Base-by-base conservation (phyloP, 495 filamentous ascomycete genomes). In the Penicillium bovifimosum region DNA sequence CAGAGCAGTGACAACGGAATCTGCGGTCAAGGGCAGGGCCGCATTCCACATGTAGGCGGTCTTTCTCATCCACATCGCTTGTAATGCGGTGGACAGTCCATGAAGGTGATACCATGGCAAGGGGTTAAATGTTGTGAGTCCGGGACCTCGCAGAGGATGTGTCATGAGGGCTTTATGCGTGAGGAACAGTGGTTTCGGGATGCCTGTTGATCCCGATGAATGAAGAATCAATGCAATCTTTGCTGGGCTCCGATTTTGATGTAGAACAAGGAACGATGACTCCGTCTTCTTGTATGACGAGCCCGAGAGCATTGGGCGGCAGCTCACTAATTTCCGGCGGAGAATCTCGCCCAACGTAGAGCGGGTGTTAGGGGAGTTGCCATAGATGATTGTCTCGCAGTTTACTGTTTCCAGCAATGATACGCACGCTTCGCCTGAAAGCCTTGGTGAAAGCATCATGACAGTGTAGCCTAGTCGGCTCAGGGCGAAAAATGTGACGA, bases 161-260 rank as follows among this genome's bases (percentile, higher is more conserved):
- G 58, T 77, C 72, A 70, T 73, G 47, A 64, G 67, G 1, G 69
- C 68, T 36, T 61, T 58, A 42, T 77, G 69, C 17, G 65, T 68
- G 16, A 75, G 61, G 43, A 59, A 67, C 0, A 80, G 53, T 1
- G 80, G 77, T 52, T 85, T 84, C 0, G 80, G 81, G 9, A 72
- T 69, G 0, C 81, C 80, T 1, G 80, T 85, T 0, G 79, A 81
- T 2, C 81, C 81, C 0, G 79, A 82, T 0, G 78, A 82, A 58
- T 84, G 81, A 39, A 78, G 65, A 11, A 83, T 81, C 34, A 80
- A 52, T 6, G 66, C 56, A 45, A 58, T 63, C 60, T 71, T 56
- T 24, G 65, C 60, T 0, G 59, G 53, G 26, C 63, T 62, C 2
- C 59, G 61, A 42, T 59, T 66, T 7, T 62, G 63, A 42, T 76